Percentiles rank a stretch among this genome's conserved stretches.
Conservation (phyloP, 148 eudicot species). For the Cornus florida region DNA sequence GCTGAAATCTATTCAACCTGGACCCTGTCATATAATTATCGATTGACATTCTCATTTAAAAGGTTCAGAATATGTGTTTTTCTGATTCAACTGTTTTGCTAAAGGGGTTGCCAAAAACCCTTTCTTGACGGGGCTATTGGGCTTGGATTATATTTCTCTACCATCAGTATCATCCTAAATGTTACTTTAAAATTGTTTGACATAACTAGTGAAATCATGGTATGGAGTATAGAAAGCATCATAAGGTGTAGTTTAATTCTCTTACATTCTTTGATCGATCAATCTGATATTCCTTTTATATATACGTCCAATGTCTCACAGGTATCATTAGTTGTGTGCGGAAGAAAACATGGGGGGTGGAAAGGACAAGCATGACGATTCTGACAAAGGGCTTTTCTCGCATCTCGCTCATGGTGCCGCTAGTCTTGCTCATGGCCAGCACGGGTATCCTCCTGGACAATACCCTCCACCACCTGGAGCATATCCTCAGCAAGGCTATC, state of each 20-base stretch:
- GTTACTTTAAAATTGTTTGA: no score
- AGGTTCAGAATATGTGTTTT: not conserved
- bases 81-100: not conserved
- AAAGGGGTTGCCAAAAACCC: no score
- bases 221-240: not conserved
- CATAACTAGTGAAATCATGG: not conserved
- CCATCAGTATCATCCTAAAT: no score
- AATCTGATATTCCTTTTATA: not conserved
- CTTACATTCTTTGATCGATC: not conserved
- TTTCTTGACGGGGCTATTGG: no score
- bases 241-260: not conserved
- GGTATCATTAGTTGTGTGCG: constrained; percentile 12
- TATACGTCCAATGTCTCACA: not conserved
- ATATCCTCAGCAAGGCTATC: constrained; percentile 31
- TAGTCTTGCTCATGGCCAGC: not conserved
- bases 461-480: constrained; percentile 39
- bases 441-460: constrained; percentile 36
- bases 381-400: constrained; percentile 63
- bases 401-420: constrained; percentile 34
- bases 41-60: not conserved
- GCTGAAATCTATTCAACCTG: no score
- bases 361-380: constrained; percentile 54
- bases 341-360: constrained; percentile 70
- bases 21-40: no score
- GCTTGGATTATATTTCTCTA: no score